Base-by-base conservation (phyloP, 805 yeast genomes). In the Wickerhamomyces rabaulensis region DNA sequence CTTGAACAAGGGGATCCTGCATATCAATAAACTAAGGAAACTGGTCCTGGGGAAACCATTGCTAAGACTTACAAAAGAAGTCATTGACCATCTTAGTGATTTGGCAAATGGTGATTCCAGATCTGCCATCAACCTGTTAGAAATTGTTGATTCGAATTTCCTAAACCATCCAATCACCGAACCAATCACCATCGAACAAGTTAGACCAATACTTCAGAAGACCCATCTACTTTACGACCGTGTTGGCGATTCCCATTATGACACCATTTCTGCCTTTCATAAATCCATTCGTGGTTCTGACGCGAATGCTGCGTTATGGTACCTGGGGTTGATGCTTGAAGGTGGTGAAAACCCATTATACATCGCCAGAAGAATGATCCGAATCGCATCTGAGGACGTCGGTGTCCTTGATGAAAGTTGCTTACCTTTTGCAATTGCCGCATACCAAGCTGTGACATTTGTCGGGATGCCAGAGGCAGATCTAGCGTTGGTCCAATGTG, bases 401-500 rank as follows among this genome's bases (percentile, higher is more conserved):
- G 99, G 99, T 0, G 67, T 87, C 2, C 71, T 86, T 4, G 98
- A 94, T 63, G 88, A 89, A 43, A 65, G 85, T 1, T 80, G 95
- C 55, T 66, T 94, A 39, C 96, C 97, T 2, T 84, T 94, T 67
- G 94, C 96, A 1, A 74, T 86, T 3, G 82, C 97, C 0, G 79
- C 95, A 0, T 87, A 87, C 62, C 87, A 88, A 39, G 89, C 97
- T 0, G 83, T 87, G 3, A 90, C 88, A 68, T 87, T 86, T 64
- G 76, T 94, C 19, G 99, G 99, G 0, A 71, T 94, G 76, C 99
- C 99, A 0, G 99, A 94, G 59, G 92, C 94, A 3, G 96, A 91
- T 61, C 73, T 87, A 21, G 81, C 89, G 7, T 66, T 94, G 39
- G 98, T 90, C 0, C 98, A 94, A 56, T 90, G 97, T 65, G 91